Evolutionary conservation across 805 yeast genomes (phyloP).

Genomic region (Monosporozyma servazzii): DNA sequence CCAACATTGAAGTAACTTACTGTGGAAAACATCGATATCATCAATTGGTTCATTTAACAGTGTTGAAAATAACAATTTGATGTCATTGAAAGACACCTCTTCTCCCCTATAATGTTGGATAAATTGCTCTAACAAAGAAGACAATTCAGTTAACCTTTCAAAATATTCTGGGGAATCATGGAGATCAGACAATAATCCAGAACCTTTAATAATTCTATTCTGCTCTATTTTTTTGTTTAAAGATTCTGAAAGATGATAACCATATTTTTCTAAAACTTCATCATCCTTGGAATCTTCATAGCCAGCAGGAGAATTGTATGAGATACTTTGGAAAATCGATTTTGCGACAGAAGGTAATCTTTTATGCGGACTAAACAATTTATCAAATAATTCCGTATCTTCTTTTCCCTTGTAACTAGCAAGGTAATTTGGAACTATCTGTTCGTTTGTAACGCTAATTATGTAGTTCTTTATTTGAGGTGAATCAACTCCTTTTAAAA

Average conservation of each 20-base stretch:
- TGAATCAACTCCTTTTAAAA: conserved; percentile 2
- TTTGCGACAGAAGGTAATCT: not conserved
- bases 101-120: conserved; percentile 17
- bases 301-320: not conserved
- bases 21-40: conserved; percentile 17
- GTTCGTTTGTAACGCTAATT: not conserved
- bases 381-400: not conserved
- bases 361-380: not conserved
- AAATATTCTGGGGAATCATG: conserved; percentile 8
- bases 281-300: conserved; percentile 6
- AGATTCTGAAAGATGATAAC: conserved; percentile 20
- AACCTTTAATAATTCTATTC: not conserved
- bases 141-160: conserved; percentile 18
- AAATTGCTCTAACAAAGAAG: conserved; percentile 22
- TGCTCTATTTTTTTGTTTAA: conserved; percentile 14
- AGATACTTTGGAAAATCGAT: not conserved
- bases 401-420: not conserved
- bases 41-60: conserved; percentile 14
- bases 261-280: conserved; percentile 20
- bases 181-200: conserved; percentile 10
- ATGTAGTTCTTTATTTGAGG: not conserved
- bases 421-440: too few species aligned
- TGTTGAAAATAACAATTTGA: conserved; percentile 8
- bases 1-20: conserved; percentile 26
- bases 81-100: conserved; percentile 14